Percentiles rank a stretch among this genome's conserved stretches.
Conservation (phyloP, 495 filamentous ascomycete genomes). For the Lasiosphaeris hirsuta region DNA sequence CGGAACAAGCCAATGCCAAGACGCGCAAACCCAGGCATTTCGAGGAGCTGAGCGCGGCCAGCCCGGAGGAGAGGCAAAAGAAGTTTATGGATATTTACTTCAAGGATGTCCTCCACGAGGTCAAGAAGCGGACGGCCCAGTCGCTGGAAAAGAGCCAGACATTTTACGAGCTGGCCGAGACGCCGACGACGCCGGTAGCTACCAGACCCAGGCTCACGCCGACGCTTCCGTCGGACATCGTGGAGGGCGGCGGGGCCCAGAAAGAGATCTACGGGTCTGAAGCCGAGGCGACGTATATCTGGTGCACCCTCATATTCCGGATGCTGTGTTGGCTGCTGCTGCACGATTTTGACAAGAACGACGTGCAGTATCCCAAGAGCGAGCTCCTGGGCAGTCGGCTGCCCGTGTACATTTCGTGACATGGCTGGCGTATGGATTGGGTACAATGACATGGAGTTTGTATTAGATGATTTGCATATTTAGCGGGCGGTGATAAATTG, state of each 20-base stretch:
- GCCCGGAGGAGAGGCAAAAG: constrained; percentile 39
- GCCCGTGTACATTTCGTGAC: constrained; percentile 41
- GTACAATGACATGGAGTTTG: background rate
- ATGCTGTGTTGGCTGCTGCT: constrained; percentile 53
- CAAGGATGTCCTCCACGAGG: constrained; percentile 30
- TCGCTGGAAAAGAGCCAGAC: constrained; percentile 15
- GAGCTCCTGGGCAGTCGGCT: constrained; percentile 46
- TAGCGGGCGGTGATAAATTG: too few species aligned
- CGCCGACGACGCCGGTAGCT: background rate
- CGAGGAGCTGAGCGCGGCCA: constrained; percentile 34
- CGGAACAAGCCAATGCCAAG: background rate
- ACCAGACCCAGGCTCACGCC: background rate
- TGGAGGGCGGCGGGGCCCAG: background rate
- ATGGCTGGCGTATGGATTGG: background rate
- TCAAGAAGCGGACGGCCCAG: constrained; percentile 25
- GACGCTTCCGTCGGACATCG: constrained; percentile 1
- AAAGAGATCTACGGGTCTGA: background rate
- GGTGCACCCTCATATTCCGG: constrained; percentile 47
- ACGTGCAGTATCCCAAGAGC: constrained; percentile 45
- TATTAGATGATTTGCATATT: too few species aligned
- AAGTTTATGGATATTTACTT: constrained; percentile 44
- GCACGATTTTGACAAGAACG: constrained; percentile 49
- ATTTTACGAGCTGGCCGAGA: constrained; percentile 1
- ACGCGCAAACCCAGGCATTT: constrained; percentile 16
- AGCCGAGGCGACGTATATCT: constrained; percentile 32